Conservation (phyloP, 2,329 filamentous ascomycete species). For the Alternaria triticimaculans region DNA sequence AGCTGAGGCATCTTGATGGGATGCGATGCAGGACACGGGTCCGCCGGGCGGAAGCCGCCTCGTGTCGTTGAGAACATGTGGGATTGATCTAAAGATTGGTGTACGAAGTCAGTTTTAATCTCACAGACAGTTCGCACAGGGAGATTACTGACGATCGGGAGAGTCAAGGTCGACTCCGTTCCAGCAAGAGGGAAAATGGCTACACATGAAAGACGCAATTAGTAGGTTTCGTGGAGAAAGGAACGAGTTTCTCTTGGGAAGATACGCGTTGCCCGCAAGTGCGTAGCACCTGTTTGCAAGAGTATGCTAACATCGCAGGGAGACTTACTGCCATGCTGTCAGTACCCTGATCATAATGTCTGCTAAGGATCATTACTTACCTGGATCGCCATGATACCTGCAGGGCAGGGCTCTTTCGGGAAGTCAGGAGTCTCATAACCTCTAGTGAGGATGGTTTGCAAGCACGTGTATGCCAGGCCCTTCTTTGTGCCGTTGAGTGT, state of each 20-base stretch:
- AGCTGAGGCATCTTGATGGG: conserved; percentile 36
- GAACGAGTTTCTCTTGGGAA: not conserved
- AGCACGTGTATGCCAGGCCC: conserved; percentile 37
- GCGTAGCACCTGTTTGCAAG: conserved; percentile 9
- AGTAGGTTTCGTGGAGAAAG: not conserved
- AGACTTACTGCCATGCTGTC: not conserved
- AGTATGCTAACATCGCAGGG: not conserved
- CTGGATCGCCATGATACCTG: conserved; percentile 6
- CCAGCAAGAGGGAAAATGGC: conserved; percentile 61
- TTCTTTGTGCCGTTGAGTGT: conserved; percentile 25
- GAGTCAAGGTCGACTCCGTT: conserved; percentile 52
- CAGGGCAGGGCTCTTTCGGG: conserved; percentile 13
- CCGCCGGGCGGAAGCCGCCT: conserved; percentile 28
- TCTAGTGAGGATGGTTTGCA: conserved; percentile 37
- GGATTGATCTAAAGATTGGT: conserved; percentile 36
- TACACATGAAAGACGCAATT: not conserved
- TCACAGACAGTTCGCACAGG: not conserved
- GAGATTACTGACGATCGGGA: conserved; percentile 45
- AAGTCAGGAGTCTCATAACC: conserved; percentile 37
- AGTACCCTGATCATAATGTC: not conserved
- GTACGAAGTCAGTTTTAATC: not conserved
- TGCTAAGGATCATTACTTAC: not conserved
- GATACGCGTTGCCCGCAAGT: not conserved
- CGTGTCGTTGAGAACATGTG: conserved; percentile 37
- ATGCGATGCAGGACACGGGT: conserved; percentile 33